Base-by-base conservation (phyloP, 1,284 basidiomycete genomes). In the Leccinum pallidistipes region DNA sequence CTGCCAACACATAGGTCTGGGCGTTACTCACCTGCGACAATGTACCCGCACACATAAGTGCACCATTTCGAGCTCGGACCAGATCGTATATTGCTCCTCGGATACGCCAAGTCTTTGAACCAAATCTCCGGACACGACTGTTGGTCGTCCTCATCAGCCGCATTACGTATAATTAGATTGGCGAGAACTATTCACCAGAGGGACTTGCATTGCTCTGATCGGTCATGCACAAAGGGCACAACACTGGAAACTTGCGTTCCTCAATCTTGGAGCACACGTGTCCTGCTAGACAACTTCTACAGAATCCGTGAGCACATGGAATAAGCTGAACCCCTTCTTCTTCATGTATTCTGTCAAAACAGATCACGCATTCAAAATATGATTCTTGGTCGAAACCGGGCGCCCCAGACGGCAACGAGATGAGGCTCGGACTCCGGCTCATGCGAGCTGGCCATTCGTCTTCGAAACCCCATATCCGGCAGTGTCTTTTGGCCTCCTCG, bases 211-310 rank as follows among this genome's bases (percentile, higher is more conserved):
- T 68, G 27, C 40, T 64, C 55, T 67, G 69, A 24, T 75, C 71
- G 1, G 76, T 71, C 21, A 77, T 68, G 66, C 87, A 89, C 4
- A 76, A 64, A 1, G 88, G 87, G 66, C 88, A 90, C 5, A 81
- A 65, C 38, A 89, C 81, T 0, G 87, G 87, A 63, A 81, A 88
- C 14, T 76, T 78, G 58, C 80, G 80, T 40, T 86, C 81, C 5
- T 75, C 68, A 18, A 89, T 73, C 66, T 83, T 83, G 5, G 79
- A 75, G n/a, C 68, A 66, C 10, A 84, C 74, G 57, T 86, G 80
- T 10, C 71, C 67, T 32, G 72, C 71, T 21, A 87, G 68, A 67
- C 88, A 89, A 3, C 73, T 69, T 58, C 82, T 77, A 70, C 69
- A 70, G 27, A 70, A 67, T 29, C 62, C 66, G 31, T 70, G 69